Percentiles rank a stretch among this genome's conserved stretches.
phyloP scores from a whole-genome alignment of 192 early-diverging fungal genomes.

The Podila epicladia region DNA sequence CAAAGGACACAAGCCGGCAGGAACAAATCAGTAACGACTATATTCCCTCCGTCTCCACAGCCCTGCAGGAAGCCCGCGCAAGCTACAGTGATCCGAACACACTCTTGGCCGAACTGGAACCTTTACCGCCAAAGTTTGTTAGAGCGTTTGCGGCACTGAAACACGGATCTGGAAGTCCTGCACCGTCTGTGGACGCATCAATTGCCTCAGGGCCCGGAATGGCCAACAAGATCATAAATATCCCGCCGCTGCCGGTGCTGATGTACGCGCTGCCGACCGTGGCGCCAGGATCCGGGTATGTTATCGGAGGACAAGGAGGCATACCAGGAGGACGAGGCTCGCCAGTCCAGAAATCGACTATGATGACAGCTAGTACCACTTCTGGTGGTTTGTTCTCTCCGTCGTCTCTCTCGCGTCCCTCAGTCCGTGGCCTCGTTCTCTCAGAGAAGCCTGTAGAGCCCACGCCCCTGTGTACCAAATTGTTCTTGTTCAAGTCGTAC shows the following conservation, averaged over 20 bases:
- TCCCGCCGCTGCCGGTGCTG: not conserved
- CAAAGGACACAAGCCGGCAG: not conserved
- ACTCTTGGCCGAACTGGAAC: conserved; percentile 17
- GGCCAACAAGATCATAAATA: not conserved
- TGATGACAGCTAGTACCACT: not conserved
- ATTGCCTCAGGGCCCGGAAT: not conserved
- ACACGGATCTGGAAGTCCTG: not conserved
- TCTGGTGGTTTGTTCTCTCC: not conserved
- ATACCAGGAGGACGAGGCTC: not conserved
- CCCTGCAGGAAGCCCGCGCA: conserved; percentile 18
- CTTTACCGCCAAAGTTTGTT: conserved; percentile 19
- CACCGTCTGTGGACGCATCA: not conserved
- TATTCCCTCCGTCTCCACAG: conserved; percentile 1
- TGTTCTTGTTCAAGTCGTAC: conserved; percentile 32
- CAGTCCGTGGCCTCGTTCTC: not conserved
- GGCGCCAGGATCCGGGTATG: not conserved
- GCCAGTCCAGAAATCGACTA: not conserved
- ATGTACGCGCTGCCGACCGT: not conserved
- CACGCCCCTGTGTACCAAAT: conserved; percentile 4
- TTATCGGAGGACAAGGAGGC: not conserved
- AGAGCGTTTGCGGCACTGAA: conserved; percentile 8
- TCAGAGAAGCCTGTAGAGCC: not conserved
- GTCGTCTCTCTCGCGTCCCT: not conserved
- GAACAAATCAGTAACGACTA: not conserved
- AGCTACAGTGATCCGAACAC: conserved; percentile 17